Evolutionary conservation across 257 asterid genomes (phyloP).

Genomic region (Solanum rostratum): DNA sequence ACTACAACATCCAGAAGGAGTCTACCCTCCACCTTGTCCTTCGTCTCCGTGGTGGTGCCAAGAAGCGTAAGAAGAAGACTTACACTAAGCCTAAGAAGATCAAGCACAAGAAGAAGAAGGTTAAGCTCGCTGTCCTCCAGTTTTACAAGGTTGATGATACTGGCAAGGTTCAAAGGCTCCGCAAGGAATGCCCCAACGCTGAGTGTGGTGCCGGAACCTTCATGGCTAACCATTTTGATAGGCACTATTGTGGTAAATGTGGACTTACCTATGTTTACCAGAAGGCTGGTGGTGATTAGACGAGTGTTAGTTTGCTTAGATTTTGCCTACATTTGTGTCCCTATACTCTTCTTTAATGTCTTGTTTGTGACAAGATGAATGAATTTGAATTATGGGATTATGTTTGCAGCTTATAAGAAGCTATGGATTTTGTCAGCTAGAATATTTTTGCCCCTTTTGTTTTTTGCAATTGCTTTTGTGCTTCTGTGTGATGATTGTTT

Average conservation of each 20-base stretch:
- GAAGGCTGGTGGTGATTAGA: conserved; percentile 26
- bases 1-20: conserved; percentile 36
- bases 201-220: conserved; percentile 32
- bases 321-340: not conserved
- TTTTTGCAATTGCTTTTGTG: not conserved
- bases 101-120: conserved; percentile 32
- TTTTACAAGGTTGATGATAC: conserved; percentile 29
- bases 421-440: not conserved
- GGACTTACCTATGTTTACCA: conserved; percentile 36
- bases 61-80: conserved; percentile 35
- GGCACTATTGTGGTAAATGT: conserved; percentile 31
- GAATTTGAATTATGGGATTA: not conserved
- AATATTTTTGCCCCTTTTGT: not conserved
- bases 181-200: conserved; percentile 30
- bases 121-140: conserved; percentile 25
- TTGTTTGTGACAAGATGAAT: not conserved
- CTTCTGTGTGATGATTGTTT: not conserved
- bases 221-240: conserved; percentile 32
- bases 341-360: not conserved
- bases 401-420: not conserved
- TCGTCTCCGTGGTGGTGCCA: conserved; percentile 34
- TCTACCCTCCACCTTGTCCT: conserved; percentile 30
- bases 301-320: not conserved
- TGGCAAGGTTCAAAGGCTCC: conserved; percentile 27
- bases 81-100: conserved; percentile 34